These are phyloP conservation scores for Botrytis elliptica DNA, from an alignment of 2,329 filamentous ascomycete genomes.

Conservation along the genomic window DNA sequence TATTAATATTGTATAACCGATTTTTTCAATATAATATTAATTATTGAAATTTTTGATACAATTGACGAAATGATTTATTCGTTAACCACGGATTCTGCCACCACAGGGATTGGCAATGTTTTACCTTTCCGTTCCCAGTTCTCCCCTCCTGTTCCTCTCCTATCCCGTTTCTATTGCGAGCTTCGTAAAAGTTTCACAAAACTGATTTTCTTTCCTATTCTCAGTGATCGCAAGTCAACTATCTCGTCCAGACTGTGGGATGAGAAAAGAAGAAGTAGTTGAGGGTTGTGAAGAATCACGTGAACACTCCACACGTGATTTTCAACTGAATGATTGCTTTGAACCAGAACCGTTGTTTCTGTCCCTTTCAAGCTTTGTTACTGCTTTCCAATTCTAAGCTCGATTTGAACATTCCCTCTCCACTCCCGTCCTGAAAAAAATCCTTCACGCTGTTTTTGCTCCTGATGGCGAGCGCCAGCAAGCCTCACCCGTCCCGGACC, in stretches of 20 bases:
- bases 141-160: background rate
- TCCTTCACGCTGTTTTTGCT: background rate
- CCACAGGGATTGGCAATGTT: background rate
- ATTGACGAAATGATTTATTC: too few species aligned
- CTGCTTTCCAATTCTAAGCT: background rate
- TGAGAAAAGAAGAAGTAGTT: background rate
- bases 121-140: background rate
- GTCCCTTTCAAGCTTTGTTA: background rate
- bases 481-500: background rate
- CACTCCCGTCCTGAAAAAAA: background rate
- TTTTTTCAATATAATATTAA: too few species aligned
- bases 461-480: background rate
- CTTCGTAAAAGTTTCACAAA: background rate
- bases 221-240: background rate
- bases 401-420: background rate
- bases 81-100: too few species aligned
- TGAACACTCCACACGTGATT: rapidly evolving
- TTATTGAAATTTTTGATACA: too few species aligned
- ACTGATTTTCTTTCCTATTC: background rate
- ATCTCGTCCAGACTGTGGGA: background rate
- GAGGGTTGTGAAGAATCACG: background rate
- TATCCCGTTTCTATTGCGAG: background rate
- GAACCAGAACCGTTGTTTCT: background rate
- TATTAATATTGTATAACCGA: too few species aligned
- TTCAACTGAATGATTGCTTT: background rate